Evolutionary conservation across 768 basidiomycete species (phyloP), one percentile per base, ranked within the genome.

Genomic region (Candolleomyces aberdarensis): DNA sequence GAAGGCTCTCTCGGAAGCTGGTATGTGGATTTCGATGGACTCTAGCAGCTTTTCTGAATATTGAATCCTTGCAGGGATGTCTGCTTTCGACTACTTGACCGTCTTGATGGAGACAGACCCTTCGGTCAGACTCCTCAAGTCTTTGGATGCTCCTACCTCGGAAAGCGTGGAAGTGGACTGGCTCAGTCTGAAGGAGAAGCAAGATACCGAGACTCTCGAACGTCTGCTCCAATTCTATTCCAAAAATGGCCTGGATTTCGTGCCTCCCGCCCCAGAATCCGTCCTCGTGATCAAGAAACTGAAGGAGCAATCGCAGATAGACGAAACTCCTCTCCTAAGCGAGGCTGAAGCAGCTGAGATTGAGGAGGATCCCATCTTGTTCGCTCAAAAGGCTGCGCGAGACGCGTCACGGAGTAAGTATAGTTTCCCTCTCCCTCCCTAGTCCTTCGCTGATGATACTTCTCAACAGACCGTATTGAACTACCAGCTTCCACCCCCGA

Each of bases 181-280:
- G 59, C 10, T 55, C 20, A 22, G 19, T 5, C 46, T 56, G 29
- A 55, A 61, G 50, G 53, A 55, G 20, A 47, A 15, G 9, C 10
- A 15, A 41, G 36, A 55, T 2, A 15, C 54, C n/a, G 60, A 61
- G 40, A 19, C 32, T 17, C 54, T 61, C 7, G 54, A 55, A 20
- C 22, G 54, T 5, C 44, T 61, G 11, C 60, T 61, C 19, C 53
- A 61, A 20, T 61, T 61, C 60, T 61, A 48, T 53, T 61, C 60
- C 17, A 14, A 46, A 15, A 15, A 61, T 26, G 60, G 60, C 22
- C 26, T 61, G 20, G 60, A 61, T 31, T 44, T 61, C 39, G 54
- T 56, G 17, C 54, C 60, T 39, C 60, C 60, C 17, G 32, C 53
- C 17, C 7, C 41, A 9, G 32, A 55, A n/a, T 32, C 43, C n/a